Percentiles rank a stretch among this genome's conserved stretches.
phyloP scores from a whole-genome alignment of 495 filamentous ascomycete species.

The Talaromyces wortmannii region DNA sequence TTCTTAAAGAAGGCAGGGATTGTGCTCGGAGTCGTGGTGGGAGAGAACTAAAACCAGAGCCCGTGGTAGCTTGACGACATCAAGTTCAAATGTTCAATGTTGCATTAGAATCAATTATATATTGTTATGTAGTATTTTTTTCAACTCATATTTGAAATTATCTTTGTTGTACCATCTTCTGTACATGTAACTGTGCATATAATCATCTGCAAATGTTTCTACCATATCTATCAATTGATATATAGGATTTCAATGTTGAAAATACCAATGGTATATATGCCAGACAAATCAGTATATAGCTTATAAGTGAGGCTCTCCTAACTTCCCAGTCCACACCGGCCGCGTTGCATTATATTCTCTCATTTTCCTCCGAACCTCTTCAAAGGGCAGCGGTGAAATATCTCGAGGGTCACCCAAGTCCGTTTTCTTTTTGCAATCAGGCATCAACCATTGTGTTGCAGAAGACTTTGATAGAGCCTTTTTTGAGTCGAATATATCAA shows the following conservation, averaged over 20 bases:
- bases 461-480: not conserved
- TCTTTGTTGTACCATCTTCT: no score
- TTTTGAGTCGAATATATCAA: not conserved
- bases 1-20: not conserved
- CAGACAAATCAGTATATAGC: not conserved
- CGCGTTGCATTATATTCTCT: slow-evolving; percentile 1
- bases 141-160: not conserved
- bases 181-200: not conserved
- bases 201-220: not conserved
- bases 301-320: slow-evolving; percentile 1
- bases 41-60: not conserved
- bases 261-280: no score
- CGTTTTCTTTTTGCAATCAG: not conserved
- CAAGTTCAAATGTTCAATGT: not conserved
- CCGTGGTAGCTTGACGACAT: not conserved
- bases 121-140: not conserved
- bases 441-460: not conserved
- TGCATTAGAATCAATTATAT: not conserved
- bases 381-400: not conserved
- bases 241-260: no score
- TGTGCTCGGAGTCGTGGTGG: not conserved
- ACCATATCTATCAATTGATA: no score
- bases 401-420: not conserved
- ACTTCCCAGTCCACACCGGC: slow-evolving; percentile 1
- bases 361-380: slow-evolving; percentile 2